Evolutionary conservation across 768 basidiomycete genomes (phyloP).

Genomic region (Chalciporus chontae): DNA sequence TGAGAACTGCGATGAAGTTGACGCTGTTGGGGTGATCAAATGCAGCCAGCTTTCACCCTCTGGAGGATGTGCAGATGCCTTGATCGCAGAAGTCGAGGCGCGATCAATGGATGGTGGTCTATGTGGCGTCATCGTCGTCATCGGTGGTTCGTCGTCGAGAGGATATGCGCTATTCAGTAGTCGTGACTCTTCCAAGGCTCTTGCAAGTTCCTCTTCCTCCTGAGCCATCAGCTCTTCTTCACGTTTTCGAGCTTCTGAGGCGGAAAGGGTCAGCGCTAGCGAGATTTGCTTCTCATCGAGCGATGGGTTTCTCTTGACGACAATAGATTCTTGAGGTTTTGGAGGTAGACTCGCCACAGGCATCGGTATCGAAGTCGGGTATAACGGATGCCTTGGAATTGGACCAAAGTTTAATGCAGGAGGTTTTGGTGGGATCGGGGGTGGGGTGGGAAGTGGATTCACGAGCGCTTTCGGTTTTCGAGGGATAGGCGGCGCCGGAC

Average conservation of each 20-base stretch:
- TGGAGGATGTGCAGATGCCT: constrained; percentile 12
- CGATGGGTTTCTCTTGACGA: constrained; percentile 13
- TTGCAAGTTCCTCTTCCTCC: constrained; percentile 67
- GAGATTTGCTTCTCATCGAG: constrained; percentile 46
- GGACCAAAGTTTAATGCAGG: constrained; percentile 10
- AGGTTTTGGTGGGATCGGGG: constrained; percentile 43
- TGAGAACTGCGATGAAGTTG: constrained; percentile 18
- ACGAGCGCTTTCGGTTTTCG: constrained; percentile 27
- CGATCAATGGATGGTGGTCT: constrained; percentile 11
- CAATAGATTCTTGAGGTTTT: constrained; percentile 1
- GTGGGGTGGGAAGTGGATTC: constrained; percentile 33
- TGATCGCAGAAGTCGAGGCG: constrained; percentile 16
- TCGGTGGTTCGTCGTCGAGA: constrained; percentile 4
- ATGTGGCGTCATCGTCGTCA: constrained; percentile 6
- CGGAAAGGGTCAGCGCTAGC: constrained; percentile 44
- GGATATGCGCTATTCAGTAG: constrained; percentile 11
- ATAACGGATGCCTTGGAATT: constrained; percentile 28
- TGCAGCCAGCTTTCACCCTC: constrained; percentile 33
- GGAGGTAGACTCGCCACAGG: constrained; percentile 10
- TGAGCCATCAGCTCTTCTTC: constrained; percentile 24
- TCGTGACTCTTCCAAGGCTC: constrained; percentile 58
- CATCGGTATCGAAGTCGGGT: constrained; percentile 31
- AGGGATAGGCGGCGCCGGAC: constrained; percentile 30
- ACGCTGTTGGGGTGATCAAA: constrained; percentile 26
- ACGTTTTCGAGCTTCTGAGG: constrained; percentile 34